These are phyloP conservation scores for Cephalotrichum gorgonifer DNA, from an alignment of 2,329 filamentous ascomycete species.

Conservation along the genomic window DNA sequence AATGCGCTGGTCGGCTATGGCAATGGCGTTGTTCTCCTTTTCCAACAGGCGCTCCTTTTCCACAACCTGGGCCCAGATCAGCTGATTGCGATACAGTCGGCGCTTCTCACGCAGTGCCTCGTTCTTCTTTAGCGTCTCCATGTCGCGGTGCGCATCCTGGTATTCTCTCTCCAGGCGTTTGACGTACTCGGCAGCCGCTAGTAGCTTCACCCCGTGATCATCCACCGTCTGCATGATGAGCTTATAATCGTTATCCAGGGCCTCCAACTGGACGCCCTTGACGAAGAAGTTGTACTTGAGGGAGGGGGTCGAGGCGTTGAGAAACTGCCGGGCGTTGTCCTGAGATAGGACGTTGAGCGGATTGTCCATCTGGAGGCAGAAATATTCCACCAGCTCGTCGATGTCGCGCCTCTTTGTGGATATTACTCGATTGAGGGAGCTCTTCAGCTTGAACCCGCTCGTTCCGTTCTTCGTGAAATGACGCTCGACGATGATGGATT, in stretches of 20 bases:
- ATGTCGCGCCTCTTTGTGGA: slow-evolving; percentile 80
- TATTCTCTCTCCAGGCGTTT: slow-evolving; percentile 43
- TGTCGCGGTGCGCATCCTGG: slow-evolving; percentile 53
- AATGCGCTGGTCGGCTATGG: slow-evolving; percentile 15
- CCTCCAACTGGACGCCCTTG: slow-evolving; percentile 86
- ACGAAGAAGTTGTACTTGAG: slow-evolving; percentile 97
- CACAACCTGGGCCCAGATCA: slow-evolving; percentile 81
- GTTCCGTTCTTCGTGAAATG: slow-evolving; percentile 67
- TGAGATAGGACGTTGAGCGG: slow-evolving; percentile 93
- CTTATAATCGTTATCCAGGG: slow-evolving; percentile 83
- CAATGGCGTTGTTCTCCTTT: slow-evolving; percentile 18
- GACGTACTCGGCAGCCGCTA: slow-evolving; percentile 53
- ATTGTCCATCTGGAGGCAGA: slow-evolving; percentile 89
- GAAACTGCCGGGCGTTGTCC: slow-evolving; percentile 86
- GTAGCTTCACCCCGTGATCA: slow-evolving; percentile 54
- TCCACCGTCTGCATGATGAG: slow-evolving; percentile 73
- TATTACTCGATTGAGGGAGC: slow-evolving; percentile 55
- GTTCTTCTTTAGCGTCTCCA: slow-evolving; percentile 56
- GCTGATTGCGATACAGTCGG: slow-evolving; percentile 50
- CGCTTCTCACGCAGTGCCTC: slow-evolving; percentile 52
- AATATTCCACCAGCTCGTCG: slow-evolving; percentile 89
- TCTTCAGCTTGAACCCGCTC: slow-evolving; percentile 83
- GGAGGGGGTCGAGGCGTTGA: slow-evolving; percentile 69
- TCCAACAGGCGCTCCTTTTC: slow-evolving; percentile 54
- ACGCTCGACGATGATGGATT: slow-evolving; percentile 82